Conservation (phyloP, 495 filamentous ascomycete genomes). For the Tetracladium marchalianum region DNA sequence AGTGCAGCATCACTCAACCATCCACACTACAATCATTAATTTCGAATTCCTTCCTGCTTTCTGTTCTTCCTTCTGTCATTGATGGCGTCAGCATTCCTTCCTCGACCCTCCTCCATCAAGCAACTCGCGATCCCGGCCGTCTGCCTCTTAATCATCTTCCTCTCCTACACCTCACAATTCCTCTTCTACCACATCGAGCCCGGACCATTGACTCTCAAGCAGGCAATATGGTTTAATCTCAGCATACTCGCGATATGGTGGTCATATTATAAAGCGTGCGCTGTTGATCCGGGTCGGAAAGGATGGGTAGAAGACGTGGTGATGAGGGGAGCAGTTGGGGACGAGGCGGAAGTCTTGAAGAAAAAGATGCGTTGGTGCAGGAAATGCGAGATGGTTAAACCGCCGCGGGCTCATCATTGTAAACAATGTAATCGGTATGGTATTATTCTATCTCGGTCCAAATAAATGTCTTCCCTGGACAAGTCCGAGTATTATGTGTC, state of each 20-base stretch:
- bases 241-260: constrained; percentile 66
- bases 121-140: constrained; percentile 58
- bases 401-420: constrained; percentile 87
- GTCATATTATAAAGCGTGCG: constrained; percentile 68
- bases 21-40: too few species aligned
- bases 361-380: constrained; percentile 58
- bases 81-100: not conserved
- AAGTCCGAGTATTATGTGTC: too few species aligned
- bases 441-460: not conserved
- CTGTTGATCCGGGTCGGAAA: constrained; percentile 60
- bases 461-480: too few species aligned
- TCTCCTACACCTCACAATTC: constrained; percentile 75
- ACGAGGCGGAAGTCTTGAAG: constrained; percentile 20
- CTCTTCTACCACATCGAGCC: constrained; percentile 70
- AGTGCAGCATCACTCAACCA: too few species aligned
- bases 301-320: constrained; percentile 14
- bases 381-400: constrained; percentile 75
- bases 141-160: constrained; percentile 58
- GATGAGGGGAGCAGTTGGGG: constrained; percentile 3
- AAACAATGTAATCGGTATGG: constrained; percentile 62
- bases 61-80: too few species aligned
- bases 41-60: too few species aligned
- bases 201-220: constrained; percentile 46
- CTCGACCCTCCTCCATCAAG: constrained; percentile 14
- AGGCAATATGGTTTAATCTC: constrained; percentile 64